Conservation (phyloP, 768 basidiomycete genomes). For the Panellus pusillus region DNA sequence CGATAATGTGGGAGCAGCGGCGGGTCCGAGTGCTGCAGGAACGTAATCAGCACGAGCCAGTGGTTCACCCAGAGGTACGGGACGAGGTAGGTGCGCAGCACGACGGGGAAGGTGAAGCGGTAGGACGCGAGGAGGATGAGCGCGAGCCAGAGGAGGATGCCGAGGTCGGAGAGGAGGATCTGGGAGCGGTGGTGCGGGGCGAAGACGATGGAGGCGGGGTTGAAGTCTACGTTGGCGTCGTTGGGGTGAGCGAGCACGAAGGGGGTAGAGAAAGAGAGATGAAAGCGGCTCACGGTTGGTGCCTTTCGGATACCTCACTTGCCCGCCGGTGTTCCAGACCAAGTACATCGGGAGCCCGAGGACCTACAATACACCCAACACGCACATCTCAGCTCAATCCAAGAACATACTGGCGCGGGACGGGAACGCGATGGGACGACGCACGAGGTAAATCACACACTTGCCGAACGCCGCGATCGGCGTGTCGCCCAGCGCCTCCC, state of each 20-base stretch:
- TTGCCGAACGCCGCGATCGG: conserved; percentile 67
- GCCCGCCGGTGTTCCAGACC: conserved; percentile 83
- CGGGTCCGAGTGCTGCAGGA: conserved; percentile 64
- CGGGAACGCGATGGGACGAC: no score
- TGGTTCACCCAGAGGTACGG: conserved; percentile 75
- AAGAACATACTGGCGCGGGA: no score
- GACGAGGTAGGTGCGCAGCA: conserved; percentile 78
- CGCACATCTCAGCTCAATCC: no score
- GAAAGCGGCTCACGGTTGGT: conserved; percentile 69
- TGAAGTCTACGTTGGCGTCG: conserved; percentile 74
- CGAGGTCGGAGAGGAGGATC: conserved; percentile 80
- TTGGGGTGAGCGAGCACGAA: background rate
- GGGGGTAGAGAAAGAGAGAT: background rate
- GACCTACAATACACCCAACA: conserved; percentile 57
- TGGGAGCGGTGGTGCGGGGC: conserved; percentile 72
- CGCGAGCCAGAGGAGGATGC: conserved; percentile 72
- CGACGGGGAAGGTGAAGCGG: conserved; percentile 63
- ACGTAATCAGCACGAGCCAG: conserved; percentile 50
- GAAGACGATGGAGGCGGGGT: conserved; percentile 80
- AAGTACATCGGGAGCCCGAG: conserved; percentile 88
- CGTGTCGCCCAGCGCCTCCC: conserved; percentile 89
- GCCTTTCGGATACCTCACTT: conserved; percentile 71
- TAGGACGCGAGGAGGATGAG: conserved; percentile 54
- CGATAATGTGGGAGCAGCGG: conserved; percentile 60
- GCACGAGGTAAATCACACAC: conserved; percentile 59